These are phyloP conservation scores for Moricandia moricandioides DNA, from an alignment of 345 rosid genomes.

Conservation along the genomic window DNA sequence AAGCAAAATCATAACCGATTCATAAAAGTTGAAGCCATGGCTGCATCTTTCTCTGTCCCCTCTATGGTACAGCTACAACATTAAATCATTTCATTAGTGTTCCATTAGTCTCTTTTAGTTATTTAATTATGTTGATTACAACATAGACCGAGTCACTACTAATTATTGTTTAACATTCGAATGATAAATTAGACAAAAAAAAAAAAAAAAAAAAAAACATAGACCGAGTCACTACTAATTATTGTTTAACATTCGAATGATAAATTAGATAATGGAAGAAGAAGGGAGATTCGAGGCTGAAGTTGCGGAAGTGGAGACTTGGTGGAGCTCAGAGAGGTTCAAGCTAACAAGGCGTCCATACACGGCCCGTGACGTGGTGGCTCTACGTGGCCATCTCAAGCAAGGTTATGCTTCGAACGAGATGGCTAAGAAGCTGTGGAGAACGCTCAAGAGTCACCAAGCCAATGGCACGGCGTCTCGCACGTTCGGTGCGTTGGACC, in stretches of 20 bases:
- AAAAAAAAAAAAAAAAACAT: no score
- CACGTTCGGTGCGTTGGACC: constrained; percentile 90
- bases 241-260: not conserved
- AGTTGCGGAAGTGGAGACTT: constrained; percentile 88
- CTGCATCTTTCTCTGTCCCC: constrained; percentile 85
- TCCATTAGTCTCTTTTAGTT: not conserved
- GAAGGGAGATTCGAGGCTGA: constrained; percentile 87
- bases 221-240: not conserved
- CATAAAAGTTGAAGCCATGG: constrained; percentile 60
- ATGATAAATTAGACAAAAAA: constrained; percentile 45
- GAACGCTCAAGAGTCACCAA: constrained; percentile 83
- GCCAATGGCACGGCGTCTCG: constrained; percentile 88
- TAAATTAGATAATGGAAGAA: constrained; percentile 74
- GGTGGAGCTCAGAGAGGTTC: constrained; percentile 99
- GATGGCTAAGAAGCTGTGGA: constrained; percentile 86
- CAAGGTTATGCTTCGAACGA: constrained; percentile 84
- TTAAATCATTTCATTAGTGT: not conserved
- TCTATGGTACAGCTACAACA: constrained; percentile 61
- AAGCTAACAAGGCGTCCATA: constrained; percentile 77
- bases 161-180: not conserved
- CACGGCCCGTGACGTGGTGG: constrained; percentile 80
- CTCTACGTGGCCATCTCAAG: constrained; percentile 74
- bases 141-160: not conserved
- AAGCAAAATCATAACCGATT: constrained; percentile 14
- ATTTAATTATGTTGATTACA: not conserved